A percentile compares a stretch with the other conserved stretches of the same genome.
phyloP scores from a whole-genome alignment of 345 rosid genomes.

The Eucalyptus camaldulensis region DNA sequence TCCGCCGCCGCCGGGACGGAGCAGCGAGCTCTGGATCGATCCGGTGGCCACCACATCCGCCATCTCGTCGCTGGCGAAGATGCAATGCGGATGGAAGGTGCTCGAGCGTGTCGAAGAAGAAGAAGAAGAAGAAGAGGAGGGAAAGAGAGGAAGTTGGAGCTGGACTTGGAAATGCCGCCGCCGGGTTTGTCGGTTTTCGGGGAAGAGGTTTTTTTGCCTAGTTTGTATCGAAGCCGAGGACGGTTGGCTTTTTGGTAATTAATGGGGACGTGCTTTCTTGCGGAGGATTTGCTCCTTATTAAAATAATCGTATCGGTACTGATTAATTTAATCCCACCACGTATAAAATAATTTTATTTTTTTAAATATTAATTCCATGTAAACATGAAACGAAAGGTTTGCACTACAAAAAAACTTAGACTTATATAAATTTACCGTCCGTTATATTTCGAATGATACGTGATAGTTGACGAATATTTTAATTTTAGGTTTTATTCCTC shows the following conservation, averaged over 20 bases:
- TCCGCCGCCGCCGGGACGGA: conserved; percentile 25
- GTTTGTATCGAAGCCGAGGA: conserved; percentile 43
- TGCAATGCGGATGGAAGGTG: neutral
- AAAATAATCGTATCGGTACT: neutral
- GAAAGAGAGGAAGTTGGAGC: neutral
- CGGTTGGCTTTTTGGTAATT: neutral
- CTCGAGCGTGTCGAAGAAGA: neutral
- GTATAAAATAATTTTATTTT: neutral
- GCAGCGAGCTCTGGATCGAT: conserved; percentile 41
- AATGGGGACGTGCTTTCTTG: neutral
- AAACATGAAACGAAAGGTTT: too few relatives aligned
- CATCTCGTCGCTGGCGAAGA: conserved; percentile 15
- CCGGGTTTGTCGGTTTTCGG: conserved; percentile 23
- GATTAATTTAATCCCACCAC: neutral
- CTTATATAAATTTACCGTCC: too few relatives aligned
- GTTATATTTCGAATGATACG: too few relatives aligned
- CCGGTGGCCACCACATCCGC: conserved; percentile 72
- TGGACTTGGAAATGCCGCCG: conserved; percentile 40
- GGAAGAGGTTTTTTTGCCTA: conserved; percentile 1
- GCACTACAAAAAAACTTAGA: too few relatives aligned
- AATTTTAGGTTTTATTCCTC: too few relatives aligned
- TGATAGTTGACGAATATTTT: too few relatives aligned
- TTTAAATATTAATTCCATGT: neutral
- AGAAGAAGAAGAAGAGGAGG: neutral
- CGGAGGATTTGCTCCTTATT: neutral